Conservation (phyloP, 495 filamentous ascomycete genomes). For the Tetracladium setigerum region DNA sequence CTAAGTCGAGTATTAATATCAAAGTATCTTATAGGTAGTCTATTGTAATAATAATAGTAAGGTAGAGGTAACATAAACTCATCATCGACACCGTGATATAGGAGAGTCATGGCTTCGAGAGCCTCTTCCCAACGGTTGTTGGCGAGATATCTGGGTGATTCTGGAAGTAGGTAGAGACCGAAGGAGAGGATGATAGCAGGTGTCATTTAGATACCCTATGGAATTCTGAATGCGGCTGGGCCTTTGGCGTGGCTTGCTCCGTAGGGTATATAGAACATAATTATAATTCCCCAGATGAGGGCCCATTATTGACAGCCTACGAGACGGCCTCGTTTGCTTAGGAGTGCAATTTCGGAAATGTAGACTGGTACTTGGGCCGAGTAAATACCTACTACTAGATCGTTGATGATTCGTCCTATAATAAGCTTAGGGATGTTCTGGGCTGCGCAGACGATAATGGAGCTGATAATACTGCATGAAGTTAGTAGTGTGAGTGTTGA, state of each 20-base stretch:
- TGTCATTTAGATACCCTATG: conserved; percentile 69
- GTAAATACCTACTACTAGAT: conserved; percentile 64
- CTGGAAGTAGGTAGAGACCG: conserved; percentile 57
- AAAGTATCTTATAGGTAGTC: conserved; percentile 87
- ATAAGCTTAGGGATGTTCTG: conserved; percentile 69
- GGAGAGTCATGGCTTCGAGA: conserved; percentile 46
- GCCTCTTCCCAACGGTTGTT: conserved; percentile 68
- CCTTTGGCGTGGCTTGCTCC: conserved; percentile 57
- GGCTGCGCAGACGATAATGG: conserved; percentile 58
- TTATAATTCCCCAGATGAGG: conserved; percentile 72
- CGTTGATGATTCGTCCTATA: conserved; percentile 69
- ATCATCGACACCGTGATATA: conserved; percentile 61
- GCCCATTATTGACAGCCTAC: conserved; percentile 69
- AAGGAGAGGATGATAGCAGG: conserved; percentile 56
- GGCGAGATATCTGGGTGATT: conserved; percentile 71
- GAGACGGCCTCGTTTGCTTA: conserved; percentile 61
- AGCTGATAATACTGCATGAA: conserved; percentile 52
- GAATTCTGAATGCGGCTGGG: conserved; percentile 55
- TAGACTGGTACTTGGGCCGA: conserved; percentile 74
- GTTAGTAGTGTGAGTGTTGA: conserved; percentile 9
- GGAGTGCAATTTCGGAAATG: conserved; percentile 61
- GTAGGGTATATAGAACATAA: conserved; percentile 77
- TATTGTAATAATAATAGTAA: conserved; percentile 89
- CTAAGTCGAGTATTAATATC: conserved; percentile 77
- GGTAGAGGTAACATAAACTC: conserved; percentile 58